phyloP scores from a whole-genome alignment of 179 eudicot species.

The Beta lomatogona region DNA sequence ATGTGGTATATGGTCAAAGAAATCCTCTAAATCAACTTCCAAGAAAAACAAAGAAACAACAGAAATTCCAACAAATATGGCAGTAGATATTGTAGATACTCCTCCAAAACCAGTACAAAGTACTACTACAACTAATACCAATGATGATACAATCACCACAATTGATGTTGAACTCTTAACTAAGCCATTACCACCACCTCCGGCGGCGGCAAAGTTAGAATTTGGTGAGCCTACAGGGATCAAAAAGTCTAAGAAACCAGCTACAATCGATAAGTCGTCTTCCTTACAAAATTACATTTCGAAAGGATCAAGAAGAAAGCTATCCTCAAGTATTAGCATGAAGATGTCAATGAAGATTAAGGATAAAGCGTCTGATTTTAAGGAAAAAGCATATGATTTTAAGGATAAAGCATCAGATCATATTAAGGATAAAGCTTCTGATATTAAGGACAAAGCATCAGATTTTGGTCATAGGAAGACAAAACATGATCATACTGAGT shows the following conservation, averaged over 20 bases:
- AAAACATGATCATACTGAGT: constrained; percentile 52
- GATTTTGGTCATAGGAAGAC: constrained; percentile 35
- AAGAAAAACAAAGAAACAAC: not conserved
- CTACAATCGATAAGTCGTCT: constrained; percentile 37
- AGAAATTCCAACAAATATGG: not conserved
- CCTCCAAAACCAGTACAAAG: not conserved
- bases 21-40: constrained; percentile 7
- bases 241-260: not conserved
- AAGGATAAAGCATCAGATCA: constrained; percentile 24
- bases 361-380: constrained; percentile 28
- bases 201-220: constrained; percentile 28
- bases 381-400: constrained; percentile 24
- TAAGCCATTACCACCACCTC: constrained; percentile 59
- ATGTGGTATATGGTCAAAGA: constrained; percentile 48
- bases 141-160: not conserved
- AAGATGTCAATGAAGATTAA: constrained; percentile 31
- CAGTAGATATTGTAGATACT: constrained; percentile 17
- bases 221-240: constrained; percentile 5
- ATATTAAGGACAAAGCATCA: constrained; percentile 31
- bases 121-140: not conserved
- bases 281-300: constrained; percentile 46
- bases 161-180: constrained; percentile 14
- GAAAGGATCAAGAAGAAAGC: constrained; percentile 29
- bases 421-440: constrained; percentile 29
- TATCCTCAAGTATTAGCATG: constrained; percentile 65